Percentiles rank a stretch among this genome's conserved stretches.
phyloP scores from a whole-genome alignment of 305 asterid genomes.

The Fraxinus dipetala region DNA sequence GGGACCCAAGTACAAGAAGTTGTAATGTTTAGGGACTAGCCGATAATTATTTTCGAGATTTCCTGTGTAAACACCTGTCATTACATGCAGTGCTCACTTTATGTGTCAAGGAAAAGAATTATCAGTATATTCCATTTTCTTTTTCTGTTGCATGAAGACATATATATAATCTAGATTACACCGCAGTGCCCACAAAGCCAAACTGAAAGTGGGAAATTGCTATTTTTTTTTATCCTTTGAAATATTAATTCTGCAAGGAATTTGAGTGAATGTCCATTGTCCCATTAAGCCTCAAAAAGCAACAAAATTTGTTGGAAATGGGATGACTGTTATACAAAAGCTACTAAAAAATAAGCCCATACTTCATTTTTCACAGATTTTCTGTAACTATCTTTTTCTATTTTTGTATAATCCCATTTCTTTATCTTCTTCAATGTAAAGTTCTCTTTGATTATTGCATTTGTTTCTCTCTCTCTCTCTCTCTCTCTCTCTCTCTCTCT shows the following conservation, averaged over 20 bases:
- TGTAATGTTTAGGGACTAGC: no score
- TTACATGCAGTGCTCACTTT: background rate
- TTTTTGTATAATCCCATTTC: background rate
- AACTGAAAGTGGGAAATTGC: constrained; percentile 6
- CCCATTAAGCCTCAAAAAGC: constrained; percentile 27
- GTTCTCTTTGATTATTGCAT: background rate
- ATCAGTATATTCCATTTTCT: no score
- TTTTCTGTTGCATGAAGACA: background rate
- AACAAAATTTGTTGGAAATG: background rate
- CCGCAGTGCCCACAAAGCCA: background rate
- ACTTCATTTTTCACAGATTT: background rate
- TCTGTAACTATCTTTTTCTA: background rate
- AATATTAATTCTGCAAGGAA: background rate
- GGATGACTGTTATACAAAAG: constrained; percentile 11
- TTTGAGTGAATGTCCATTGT: constrained; percentile 34
- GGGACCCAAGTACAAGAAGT: no score
- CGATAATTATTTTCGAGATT: no score
- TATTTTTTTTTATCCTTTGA: background rate
- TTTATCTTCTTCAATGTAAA: background rate
- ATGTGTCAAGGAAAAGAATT: background rate
- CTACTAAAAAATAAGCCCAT: background rate
- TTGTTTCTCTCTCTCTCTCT: background rate
- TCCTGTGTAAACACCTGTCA: background rate
- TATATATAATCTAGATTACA: background rate
- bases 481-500: background rate